These are phyloP conservation scores for Metschnikowia santaceciliae DNA, from an alignment of 805 yeast genomes.

Conservation along the genomic window DNA sequence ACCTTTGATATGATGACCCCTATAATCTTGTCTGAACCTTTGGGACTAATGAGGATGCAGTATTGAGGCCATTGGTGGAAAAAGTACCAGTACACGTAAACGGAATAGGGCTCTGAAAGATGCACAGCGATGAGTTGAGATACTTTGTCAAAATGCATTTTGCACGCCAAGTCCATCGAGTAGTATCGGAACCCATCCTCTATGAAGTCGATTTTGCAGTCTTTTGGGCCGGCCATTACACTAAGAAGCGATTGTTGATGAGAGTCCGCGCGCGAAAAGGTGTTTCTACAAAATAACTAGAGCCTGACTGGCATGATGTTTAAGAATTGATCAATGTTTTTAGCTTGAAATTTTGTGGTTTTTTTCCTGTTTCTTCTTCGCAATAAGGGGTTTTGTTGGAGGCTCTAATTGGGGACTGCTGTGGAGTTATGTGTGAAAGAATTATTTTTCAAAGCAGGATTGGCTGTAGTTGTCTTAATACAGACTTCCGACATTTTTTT, in stretches of 20 bases:
- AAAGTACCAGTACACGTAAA: conserved; percentile 88
- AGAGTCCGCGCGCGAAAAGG: conserved; percentile 1
- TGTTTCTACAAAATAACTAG: background rate
- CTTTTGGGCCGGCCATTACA: background rate
- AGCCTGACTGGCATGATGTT: too few species aligned
- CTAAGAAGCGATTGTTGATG: background rate
- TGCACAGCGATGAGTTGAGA: conserved; percentile 62
- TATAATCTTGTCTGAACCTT: conserved; percentile 38
- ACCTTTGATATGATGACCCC: conserved; percentile 85
- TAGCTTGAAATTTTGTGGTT: too few species aligned
- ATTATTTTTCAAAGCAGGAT: too few species aligned
- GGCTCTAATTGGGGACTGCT: too few species aligned
- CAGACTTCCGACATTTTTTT: too few species aligned
- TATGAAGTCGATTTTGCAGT: conserved; percentile 5
- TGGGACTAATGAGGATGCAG: conserved; percentile 58
- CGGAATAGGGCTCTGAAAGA: conserved; percentile 89
- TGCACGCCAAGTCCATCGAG: conserved; percentile 13
- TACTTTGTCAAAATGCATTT: conserved; percentile 45
- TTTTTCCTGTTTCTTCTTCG: too few species aligned
- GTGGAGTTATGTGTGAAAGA: too few species aligned
- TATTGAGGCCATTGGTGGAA: conserved; percentile 87
- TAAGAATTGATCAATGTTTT: too few species aligned
- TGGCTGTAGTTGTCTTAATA: too few species aligned
- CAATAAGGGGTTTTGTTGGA: too few species aligned
- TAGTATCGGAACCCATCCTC: conserved; percentile 15